Evolutionary conservation across 768 basidiomycete genomes (phyloP).

Genomic region (Suillus placidus): DNA sequence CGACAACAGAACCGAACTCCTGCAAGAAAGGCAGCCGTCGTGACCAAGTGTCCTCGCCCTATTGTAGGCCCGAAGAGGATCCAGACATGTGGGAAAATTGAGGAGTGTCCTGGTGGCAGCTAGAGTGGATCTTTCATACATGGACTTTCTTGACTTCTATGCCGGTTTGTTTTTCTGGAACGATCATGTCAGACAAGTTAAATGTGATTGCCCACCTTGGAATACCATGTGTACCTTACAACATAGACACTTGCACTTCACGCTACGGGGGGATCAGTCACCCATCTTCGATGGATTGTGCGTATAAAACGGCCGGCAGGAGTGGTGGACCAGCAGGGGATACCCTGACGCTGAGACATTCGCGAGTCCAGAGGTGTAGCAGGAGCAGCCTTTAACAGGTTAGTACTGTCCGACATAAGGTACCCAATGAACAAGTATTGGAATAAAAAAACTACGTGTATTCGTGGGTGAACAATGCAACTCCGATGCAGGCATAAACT

Average conservation of each 20-base stretch:
- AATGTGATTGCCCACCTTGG: background rate
- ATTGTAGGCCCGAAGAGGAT: background rate
- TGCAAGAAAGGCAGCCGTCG: background rate
- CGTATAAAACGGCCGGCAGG: background rate
- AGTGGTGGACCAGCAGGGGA: background rate
- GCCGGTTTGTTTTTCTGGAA: background rate
- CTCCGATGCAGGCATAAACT: background rate
- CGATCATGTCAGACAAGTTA: background rate
- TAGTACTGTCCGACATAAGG: background rate
- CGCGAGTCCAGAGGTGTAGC: background rate
- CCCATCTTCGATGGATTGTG: background rate
- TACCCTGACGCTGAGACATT: background rate
- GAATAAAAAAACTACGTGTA: background rate
- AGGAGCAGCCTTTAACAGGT: background rate
- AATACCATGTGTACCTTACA: background rate
- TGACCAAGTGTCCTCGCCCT: background rate
- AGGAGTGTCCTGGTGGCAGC: background rate
- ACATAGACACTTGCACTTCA: background rate
- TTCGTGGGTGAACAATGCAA: constrained; percentile 3
- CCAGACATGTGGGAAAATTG: background rate
- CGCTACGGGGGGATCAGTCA: background rate
- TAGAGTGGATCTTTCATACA: background rate
- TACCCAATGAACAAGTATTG: background rate
- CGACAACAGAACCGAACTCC: background rate
- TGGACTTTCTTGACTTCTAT: background rate